Conservation (phyloP, 2,329 filamentous ascomycete species). For the Pseudogymnoascus sp. region DNA sequence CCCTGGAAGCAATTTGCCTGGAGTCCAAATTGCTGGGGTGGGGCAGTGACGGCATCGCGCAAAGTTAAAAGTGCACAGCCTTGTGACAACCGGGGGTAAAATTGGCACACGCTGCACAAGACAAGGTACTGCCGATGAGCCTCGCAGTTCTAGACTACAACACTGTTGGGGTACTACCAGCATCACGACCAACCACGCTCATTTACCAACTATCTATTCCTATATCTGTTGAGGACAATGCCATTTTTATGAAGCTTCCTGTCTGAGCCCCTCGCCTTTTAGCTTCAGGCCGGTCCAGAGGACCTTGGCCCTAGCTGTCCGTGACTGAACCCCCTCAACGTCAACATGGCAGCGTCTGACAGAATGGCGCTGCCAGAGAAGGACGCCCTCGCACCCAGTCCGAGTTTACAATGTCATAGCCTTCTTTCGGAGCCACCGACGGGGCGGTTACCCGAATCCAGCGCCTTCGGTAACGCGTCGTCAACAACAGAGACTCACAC, state of each 20-base stretch:
- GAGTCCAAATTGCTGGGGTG: not conserved
- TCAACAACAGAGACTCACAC: not conserved
- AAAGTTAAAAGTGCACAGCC: constrained; percentile 6
- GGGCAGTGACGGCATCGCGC: constrained; percentile 1
- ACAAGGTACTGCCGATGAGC: not conserved
- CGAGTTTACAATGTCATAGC: not conserved
- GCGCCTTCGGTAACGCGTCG: not conserved
- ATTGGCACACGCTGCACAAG: not conserved
- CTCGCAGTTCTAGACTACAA: constrained; percentile 2
- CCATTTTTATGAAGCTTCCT: not conserved
- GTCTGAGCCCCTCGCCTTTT: constrained; percentile 2
- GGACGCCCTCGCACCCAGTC: not conserved
- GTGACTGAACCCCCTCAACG: not conserved
- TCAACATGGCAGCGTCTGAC: constrained; percentile 5
- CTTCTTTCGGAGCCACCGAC: not conserved
- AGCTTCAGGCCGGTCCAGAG: constrained; percentile 3
- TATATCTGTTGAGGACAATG: constrained; percentile 5
- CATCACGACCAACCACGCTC: not conserved
- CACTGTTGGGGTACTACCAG: not conserved
- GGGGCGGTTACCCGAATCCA: not conserved
- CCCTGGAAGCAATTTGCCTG: not conserved
- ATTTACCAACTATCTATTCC: constrained; percentile 5
- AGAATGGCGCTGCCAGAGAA: constrained; percentile 2
- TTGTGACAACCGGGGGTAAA: constrained; percentile 5
- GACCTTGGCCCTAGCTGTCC: not conserved